Evolutionary conservation across 805 yeast genomes (phyloP).

Genomic region (Kuraishia ogatae): DNA sequence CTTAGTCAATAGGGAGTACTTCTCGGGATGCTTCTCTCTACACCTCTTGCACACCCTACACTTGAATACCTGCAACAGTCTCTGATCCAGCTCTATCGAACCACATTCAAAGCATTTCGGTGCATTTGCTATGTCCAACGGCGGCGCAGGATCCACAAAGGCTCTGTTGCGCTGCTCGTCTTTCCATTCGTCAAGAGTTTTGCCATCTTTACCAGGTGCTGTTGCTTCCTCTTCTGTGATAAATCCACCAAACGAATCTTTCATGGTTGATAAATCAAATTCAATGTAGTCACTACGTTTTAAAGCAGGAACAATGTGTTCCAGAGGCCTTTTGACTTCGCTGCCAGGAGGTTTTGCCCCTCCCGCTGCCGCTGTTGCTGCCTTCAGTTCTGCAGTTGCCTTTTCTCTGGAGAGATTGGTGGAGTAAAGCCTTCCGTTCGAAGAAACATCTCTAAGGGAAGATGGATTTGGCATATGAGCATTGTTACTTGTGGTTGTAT

Average conservation of each 20-base stretch:
- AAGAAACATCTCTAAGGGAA: background rate
- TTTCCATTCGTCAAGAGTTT: slow-evolving; percentile 47
- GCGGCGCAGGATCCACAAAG: slow-evolving; percentile 56
- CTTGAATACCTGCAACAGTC: slow-evolving; percentile 58
- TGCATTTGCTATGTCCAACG: slow-evolving; percentile 60
- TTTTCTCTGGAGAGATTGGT: slow-evolving; percentile 4
- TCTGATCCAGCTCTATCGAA: slow-evolving; percentile 72
- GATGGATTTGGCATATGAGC: background rate
- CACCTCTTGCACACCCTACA: slow-evolving; percentile 78
- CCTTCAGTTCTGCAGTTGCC: background rate
- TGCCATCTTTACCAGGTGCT: slow-evolving; percentile 18
- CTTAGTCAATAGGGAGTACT: slow-evolving; percentile 84
- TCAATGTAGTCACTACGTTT: slow-evolving; percentile 64
- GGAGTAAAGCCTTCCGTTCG: slow-evolving; percentile 4
- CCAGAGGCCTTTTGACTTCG: slow-evolving; percentile 18
- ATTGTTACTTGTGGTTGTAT: background rate
- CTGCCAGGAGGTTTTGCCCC: slow-evolving; percentile 6
- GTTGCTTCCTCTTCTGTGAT: slow-evolving; percentile 33
- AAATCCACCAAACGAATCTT: slow-evolving; percentile 83
- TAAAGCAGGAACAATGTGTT: slow-evolving; percentile 35
- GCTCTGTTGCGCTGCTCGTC: slow-evolving; percentile 34
- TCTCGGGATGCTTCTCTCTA: slow-evolving; percentile 66
- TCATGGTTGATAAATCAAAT: slow-evolving; percentile 86
- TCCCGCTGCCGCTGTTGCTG: background rate
- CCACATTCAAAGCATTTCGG: slow-evolving; percentile 82